phyloP scores from a whole-genome alignment of 345 rosid genomes.

The Tarenaya hassleriana region DNA sequence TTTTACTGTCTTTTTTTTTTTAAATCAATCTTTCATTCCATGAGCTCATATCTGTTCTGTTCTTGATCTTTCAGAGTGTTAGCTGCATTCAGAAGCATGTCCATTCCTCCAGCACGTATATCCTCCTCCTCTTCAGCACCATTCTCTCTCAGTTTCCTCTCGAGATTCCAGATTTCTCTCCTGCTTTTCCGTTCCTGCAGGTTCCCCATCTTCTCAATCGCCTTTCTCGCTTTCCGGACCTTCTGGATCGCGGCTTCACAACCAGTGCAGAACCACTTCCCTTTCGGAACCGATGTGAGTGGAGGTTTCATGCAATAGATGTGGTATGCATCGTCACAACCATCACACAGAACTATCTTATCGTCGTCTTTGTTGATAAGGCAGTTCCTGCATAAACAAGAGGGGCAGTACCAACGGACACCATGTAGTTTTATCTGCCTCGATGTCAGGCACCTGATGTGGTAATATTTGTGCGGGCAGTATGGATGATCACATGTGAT shows the following conservation, averaged over 20 bases:
- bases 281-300: conserved; percentile 32
- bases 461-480: conserved; percentile 66
- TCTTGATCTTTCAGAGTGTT: conserved; percentile 48
- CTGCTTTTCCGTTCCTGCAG: conserved; percentile 24
- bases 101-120: conserved; percentile 56
- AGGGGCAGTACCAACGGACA: conserved; percentile 83
- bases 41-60: no score
- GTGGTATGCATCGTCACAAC: conserved; percentile 69
- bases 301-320: conserved; percentile 62
- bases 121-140: conserved; percentile 27
- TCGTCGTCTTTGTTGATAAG: conserved; percentile 56
- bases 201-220: conserved; percentile 33
- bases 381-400: conserved; percentile 65
- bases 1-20: no score
- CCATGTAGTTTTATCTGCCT: conserved; percentile 56
- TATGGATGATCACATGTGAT: conserved; percentile 54
- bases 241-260: conserved; percentile 38
- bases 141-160: conserved; percentile 20
- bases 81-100: conserved; percentile 81
- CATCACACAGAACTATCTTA: conserved; percentile 57
- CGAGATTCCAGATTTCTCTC: conserved; percentile 9
- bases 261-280: conserved; percentile 60
- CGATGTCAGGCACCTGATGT: conserved; percentile 64
- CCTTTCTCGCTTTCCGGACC: conserved; percentile 39
- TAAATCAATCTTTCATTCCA: conserved; percentile 26